Base-by-base conservation (phyloP, 768 basidiomycete genomes). In the Candolleomyces eurysporus region DNA sequence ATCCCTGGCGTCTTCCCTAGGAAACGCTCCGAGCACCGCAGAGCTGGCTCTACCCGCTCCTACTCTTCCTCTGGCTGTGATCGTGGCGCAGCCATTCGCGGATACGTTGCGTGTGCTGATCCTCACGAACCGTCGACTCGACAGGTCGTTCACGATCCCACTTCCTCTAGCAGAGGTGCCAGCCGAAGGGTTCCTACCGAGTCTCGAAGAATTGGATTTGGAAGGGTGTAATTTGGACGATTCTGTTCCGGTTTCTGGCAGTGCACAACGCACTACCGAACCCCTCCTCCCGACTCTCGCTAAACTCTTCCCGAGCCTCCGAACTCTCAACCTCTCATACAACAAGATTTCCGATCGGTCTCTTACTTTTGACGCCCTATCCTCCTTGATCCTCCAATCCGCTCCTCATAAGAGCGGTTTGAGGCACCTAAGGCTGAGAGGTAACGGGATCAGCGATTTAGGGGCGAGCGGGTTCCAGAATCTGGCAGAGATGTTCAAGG, bases 161-260 rank as follows among this genome's bases (percentile, higher is more conserved):
- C 3, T 36, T 11, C 60, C 65, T 16, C 53, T 69, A 6, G 56
- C 68, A 0, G 71, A 73, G 7, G 70, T 68, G n/a, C 68, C 72
- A 52, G 54, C 72, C 58, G n/a, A 66, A 30, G 75, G 75, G 0
- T 74, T 86, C 53, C 73, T 94, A 32, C 90, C 90, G 0, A 74
- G 71, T 39, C 73, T 94, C 36, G 91, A 93, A 69, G 92, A 92
- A 67, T 81, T 94, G 10, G 78, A 78, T 64, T 71, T 94, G 45
- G 89, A 90, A 67, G 89, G 88, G 5, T 94, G 92, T 67, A 84
- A 84, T 60, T 76, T 94, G 7, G 68, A 78, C 16, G 89, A 92
- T 67, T 66, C 70, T 2, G 79, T 92, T n/a, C 61, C 82, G 1
- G 79, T 88, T n/a, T 66, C 72, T 11, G 74, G 71, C 13, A 68